phyloP scores from a whole-genome alignment of 805 yeast genomes.

The Nakazawaea ishiwadae region DNA sequence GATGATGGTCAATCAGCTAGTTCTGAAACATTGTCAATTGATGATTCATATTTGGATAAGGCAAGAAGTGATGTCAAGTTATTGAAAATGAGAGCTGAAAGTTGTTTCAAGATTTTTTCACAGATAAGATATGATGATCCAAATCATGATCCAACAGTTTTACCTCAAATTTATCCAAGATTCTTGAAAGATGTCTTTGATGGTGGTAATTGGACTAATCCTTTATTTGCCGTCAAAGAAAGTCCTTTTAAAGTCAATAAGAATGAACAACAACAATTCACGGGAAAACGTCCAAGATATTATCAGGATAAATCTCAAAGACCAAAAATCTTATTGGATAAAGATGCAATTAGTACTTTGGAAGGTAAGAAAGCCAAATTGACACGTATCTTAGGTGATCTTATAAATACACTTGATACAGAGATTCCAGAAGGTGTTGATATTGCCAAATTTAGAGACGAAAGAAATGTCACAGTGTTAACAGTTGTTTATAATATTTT shows the following conservation, averaged over 20 bases:
- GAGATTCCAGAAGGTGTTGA: slow-evolving; percentile 25
- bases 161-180: slow-evolving; percentile 70
- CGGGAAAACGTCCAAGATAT: slow-evolving; percentile 1
- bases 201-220: slow-evolving; percentile 80
- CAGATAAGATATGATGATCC: slow-evolving; percentile 16
- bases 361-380: slow-evolving; percentile 33
- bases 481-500: slow-evolving; percentile 50
- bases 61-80: slow-evolving; percentile 20
- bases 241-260: slow-evolving; percentile 7
- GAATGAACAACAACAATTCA: neutral
- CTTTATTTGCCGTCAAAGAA: slow-evolving; percentile 38
- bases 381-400: slow-evolving; percentile 33
- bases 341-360: slow-evolving; percentile 37
- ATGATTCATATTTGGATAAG: slow-evolving; percentile 16
- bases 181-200: slow-evolving; percentile 61
- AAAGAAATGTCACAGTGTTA: slow-evolving; percentile 48
- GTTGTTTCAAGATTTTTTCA: slow-evolving; percentile 15
- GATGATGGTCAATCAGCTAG: slow-evolving; percentile 3
- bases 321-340: slow-evolving; percentile 46
- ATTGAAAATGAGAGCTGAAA: slow-evolving; percentile 17
- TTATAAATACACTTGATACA: slow-evolving; percentile 35
- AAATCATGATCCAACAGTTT: slow-evolving; percentile 15
- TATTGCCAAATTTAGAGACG: slow-evolving; percentile 20
- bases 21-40: neutral
- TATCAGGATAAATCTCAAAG: slow-evolving; percentile 13